Conservation (phyloP, 2,329 filamentous ascomycete species). For the Pseudogymnoascus sp. region DNA sequence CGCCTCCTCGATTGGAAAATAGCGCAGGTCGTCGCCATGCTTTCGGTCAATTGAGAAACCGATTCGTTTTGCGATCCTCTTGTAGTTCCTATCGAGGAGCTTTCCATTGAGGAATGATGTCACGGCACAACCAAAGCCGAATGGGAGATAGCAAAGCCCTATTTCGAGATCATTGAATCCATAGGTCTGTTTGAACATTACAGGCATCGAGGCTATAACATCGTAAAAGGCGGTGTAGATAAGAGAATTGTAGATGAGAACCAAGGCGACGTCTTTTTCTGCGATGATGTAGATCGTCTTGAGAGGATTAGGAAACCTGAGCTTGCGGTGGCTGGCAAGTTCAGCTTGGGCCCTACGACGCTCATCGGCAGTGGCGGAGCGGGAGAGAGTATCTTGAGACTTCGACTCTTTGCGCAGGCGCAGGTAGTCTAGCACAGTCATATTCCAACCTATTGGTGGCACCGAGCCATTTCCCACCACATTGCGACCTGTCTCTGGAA, state of each 20-base stretch:
- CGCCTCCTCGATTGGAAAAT: slow-evolving; percentile 29
- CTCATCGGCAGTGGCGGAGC: slow-evolving; percentile 27
- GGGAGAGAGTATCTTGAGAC: slow-evolving; percentile 19
- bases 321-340: slow-evolving; percentile 32
- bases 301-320: slow-evolving; percentile 49
- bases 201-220: slow-evolving; percentile 42
- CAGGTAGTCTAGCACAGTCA: slow-evolving; percentile 43
- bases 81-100: slow-evolving; percentile 59
- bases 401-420: slow-evolving; percentile 20
- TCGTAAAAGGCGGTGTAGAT: slow-evolving; percentile 50
- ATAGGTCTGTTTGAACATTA: slow-evolving; percentile 39
- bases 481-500: slow-evolving; percentile 20
- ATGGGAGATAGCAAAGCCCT: slow-evolving; percentile 19
- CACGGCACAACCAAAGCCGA: slow-evolving; percentile 11
- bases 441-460: slow-evolving; percentile 49
- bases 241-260: slow-evolving; percentile 44
- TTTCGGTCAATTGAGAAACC: slow-evolving; percentile 43
- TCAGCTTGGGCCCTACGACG: slow-evolving; percentile 27
- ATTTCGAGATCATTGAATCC: slow-evolving; percentile 29
- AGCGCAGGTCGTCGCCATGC: slow-evolving; percentile 38
- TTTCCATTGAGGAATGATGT: slow-evolving; percentile 45
- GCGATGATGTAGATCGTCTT: slow-evolving; percentile 45
- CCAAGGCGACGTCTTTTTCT: slow-evolving; percentile 49
- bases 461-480: slow-evolving; percentile 41
- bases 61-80: slow-evolving; percentile 52